Base-by-base conservation (phyloP, 176 grass and related monocot genomes). In the Carex scoparia region DNA sequence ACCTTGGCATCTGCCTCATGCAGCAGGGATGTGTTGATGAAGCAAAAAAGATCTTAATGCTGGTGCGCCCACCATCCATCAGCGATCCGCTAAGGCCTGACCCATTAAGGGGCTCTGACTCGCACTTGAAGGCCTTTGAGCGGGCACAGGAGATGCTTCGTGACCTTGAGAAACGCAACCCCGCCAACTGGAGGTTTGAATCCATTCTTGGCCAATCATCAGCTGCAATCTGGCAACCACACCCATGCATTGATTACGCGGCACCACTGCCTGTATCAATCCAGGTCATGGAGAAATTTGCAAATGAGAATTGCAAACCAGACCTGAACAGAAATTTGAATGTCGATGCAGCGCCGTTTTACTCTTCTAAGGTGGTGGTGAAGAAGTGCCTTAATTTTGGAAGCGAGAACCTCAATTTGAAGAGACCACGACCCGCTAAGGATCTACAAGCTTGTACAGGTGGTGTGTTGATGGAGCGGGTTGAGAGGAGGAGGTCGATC, bases 41-140 rank as follows among this genome's bases (percentile, higher is more conserved):
- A 87, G 96, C 96, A 35, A 99, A 99, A 84, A 93, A 99, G 44
- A 91, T 94, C 28, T 88, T 99, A 85, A 99, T 92, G 90, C 93
- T 95, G 85, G 96, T 99, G 55, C 81, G 88, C 33, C 89, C 91
- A 0, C 91, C 91, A 11, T 88, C 80, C 31, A 81, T 87, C 4
- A 66, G 4, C 2, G 61, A 83, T 31, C 81, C 81, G 11, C 37
- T 83, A 49, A 83, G 81, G 69, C 5, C 81, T 2, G 96, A 99
- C 84, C 72, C 85, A 79, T 87, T 99, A 27, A 88, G 96, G 79
- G 96, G 96, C 49, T 88, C 89, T 0, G 96, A 99, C 80, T 99
- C 96, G 9, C 96, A 99, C 80, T 89, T 99, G 85, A 99, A 95
- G 81, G 96, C 96, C 71, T 92, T 92, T 75, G 93, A 99, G 77